A percentile compares a stretch with the other conserved stretches of the same genome.
Conservation (phyloP, 2,329 filamentous ascomycete species). For the Pyrenophora teres region DNA sequence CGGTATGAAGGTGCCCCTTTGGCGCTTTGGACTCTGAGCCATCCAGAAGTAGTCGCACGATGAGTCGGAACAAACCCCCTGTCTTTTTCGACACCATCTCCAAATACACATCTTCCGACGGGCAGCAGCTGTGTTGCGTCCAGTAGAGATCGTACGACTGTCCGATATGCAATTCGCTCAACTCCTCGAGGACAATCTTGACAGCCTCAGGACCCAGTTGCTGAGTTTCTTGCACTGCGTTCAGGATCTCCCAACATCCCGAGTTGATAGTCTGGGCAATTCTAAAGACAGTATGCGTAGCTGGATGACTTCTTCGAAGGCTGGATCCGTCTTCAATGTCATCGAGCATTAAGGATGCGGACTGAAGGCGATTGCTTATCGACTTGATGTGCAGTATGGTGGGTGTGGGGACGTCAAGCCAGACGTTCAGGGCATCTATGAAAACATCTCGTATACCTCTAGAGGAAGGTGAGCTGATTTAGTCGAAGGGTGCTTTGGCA, state of each 20-base stretch:
- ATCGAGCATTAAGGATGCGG: background rate
- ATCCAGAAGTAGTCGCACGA: background rate
- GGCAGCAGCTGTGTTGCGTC: background rate
- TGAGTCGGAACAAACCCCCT: background rate
- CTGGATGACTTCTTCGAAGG: background rate
- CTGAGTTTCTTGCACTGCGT: background rate
- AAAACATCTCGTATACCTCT: background rate
- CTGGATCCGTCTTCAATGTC: background rate
- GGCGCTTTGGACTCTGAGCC: background rate
- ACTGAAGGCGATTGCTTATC: background rate
- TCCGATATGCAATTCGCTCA: background rate
- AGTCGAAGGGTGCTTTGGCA: background rate
- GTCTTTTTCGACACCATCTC: slow-evolving; percentile 1
- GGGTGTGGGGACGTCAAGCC: background rate
- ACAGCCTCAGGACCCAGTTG: background rate
- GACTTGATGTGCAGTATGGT: background rate
- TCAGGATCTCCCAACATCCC: background rate
- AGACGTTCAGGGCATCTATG: background rate
- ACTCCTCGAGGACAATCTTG: background rate
- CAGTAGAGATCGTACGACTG: background rate
- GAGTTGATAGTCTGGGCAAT: background rate
- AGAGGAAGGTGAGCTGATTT: background rate
- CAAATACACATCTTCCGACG: background rate
- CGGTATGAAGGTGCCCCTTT: background rate
- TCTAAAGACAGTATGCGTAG: background rate